Evolutionary conservation across 257 asterid species (phyloP).

Genomic region (Orobanche coerulescens): DNA sequence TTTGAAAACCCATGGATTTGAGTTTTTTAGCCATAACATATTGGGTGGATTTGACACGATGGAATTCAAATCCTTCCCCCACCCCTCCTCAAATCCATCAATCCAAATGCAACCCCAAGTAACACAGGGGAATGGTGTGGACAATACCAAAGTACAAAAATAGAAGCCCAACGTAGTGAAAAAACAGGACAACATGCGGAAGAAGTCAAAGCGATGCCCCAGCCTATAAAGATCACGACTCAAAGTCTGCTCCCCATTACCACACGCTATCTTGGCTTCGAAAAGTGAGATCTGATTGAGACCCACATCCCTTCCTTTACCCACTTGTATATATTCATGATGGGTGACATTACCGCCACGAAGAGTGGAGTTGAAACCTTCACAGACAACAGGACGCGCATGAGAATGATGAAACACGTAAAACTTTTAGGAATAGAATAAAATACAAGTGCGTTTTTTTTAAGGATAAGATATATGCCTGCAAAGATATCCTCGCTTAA

Average conservation of each 20-base stretch:
- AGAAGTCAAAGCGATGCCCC: constrained; percentile 95
- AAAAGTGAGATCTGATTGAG: constrained; percentile 88
- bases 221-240: constrained; percentile 94
- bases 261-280: constrained; percentile 94
- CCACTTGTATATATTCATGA: constrained; percentile 96
- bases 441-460: neutral
- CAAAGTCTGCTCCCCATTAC: constrained; percentile 92
- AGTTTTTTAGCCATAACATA: too few relatives aligned
- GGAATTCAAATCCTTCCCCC: too few relatives aligned
- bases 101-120: constrained; percentile 18
- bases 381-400: constrained; percentile 19
- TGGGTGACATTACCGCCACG: constrained; percentile 97
- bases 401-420: constrained; percentile 22
- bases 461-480: constrained; percentile 43
- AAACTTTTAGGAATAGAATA: neutral
- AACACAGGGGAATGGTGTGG: constrained; percentile 12
- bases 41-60: too few relatives aligned
- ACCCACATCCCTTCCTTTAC: constrained; percentile 97
- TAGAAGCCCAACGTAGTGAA: constrained; percentile 92
- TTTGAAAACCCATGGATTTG: too few relatives aligned
- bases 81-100: too few relatives aligned
- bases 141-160: constrained; percentile 71
- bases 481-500: constrained; percentile 98
- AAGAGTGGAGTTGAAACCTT: constrained; percentile 94
- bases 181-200: constrained; percentile 90